A percentile compares a stretch with the other conserved stretches of the same genome.
These are phyloP conservation scores for Daldinia eschscholtzii DNA, from an alignment of 2,329 filamentous ascomycete species.

Conservation along the genomic window DNA sequence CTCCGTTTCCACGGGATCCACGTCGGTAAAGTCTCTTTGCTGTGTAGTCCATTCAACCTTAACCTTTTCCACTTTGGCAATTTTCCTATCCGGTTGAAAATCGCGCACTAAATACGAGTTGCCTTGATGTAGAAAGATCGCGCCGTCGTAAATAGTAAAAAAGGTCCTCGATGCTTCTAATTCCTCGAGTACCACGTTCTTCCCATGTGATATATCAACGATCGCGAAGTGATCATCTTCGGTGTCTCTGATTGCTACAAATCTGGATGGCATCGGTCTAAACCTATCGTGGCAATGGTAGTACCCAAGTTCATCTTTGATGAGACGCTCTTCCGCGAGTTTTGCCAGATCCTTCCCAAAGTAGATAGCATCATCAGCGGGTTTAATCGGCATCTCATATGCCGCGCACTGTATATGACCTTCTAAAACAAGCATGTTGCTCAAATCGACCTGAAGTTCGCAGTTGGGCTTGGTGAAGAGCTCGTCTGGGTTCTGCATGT, in stretches of 20 bases:
- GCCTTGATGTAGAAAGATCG: conserved; percentile 97
- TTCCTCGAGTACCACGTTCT: conserved; percentile 90
- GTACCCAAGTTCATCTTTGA: conserved; percentile 81
- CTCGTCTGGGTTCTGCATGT: conserved; percentile 96
- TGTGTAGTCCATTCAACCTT: conserved; percentile 95
- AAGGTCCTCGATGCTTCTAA: conserved; percentile 95
- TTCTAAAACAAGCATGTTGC: conserved; percentile 90
- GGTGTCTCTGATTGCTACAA: conserved; percentile 89
- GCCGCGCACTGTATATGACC: conserved; percentile 97
- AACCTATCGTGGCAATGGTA: conserved; percentile 93
- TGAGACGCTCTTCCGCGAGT: conserved; percentile 79
- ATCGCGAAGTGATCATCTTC: conserved; percentile 94
- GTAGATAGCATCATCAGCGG: conserved; percentile 79
- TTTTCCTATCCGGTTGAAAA: conserved; percentile 81
- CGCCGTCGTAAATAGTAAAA: conserved; percentile 96
- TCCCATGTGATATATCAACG: conserved; percentile 84
- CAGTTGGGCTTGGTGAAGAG: conserved; percentile 93
- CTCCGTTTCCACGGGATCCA: conserved; percentile 93
- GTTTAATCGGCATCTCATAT: conserved; percentile 91
- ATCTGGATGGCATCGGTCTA: conserved; percentile 83
- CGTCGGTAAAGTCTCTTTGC: conserved; percentile 92
- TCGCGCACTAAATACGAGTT: conserved; percentile 91
- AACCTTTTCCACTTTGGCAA: conserved; percentile 89
- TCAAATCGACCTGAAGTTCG: conserved; percentile 89
- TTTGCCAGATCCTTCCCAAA: conserved; percentile 80